Evolutionary conservation across 2,329 filamentous ascomycete species (phyloP).

Genomic region (Phoma herbarum): DNA sequence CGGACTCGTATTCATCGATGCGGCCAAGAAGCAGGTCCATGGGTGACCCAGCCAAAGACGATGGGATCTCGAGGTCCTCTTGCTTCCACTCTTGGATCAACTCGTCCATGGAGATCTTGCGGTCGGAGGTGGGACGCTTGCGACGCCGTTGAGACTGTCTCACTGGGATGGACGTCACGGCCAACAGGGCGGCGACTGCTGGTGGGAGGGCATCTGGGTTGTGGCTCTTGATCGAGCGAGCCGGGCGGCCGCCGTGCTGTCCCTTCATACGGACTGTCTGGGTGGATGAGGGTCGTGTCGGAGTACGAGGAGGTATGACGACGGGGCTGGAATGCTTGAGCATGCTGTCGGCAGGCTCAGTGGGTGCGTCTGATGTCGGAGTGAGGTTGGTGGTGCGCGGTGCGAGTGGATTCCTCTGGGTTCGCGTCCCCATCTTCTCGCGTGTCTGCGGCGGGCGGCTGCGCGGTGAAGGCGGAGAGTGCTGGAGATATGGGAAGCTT

Average conservation of each 20-base stretch:
- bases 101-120: constrained; percentile 64
- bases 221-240: constrained; percentile 46
- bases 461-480: constrained; percentile 47
- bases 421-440: constrained; percentile 47
- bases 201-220: constrained; percentile 59
- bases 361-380: constrained; percentile 15
- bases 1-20: constrained; percentile 57
- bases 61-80: constrained; percentile 53
- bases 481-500: constrained; percentile 54
- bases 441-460: constrained; percentile 7
- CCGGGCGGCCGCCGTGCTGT: constrained; percentile 40
- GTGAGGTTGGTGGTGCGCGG: constrained; percentile 26
- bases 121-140: constrained; percentile 53
- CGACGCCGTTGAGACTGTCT: constrained; percentile 55
- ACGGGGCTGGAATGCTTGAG: constrained; percentile 53
- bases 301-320: constrained; percentile 52
- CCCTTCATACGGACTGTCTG: constrained; percentile 45
- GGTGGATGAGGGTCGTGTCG: constrained; percentile 41
- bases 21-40: constrained; percentile 66
- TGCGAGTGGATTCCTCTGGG: constrained; percentile 29
- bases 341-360: constrained; percentile 31
- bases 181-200: constrained; percentile 66
- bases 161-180: constrained; percentile 66
- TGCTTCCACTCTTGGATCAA: constrained; percentile 64
- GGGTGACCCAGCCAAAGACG: constrained; percentile 55